A percentile compares a stretch with the other conserved stretches of the same genome.
Evolutionary conservation across 2,329 filamentous ascomycete genomes (phyloP).

Genomic region (Exophiala aquamarina): DNA sequence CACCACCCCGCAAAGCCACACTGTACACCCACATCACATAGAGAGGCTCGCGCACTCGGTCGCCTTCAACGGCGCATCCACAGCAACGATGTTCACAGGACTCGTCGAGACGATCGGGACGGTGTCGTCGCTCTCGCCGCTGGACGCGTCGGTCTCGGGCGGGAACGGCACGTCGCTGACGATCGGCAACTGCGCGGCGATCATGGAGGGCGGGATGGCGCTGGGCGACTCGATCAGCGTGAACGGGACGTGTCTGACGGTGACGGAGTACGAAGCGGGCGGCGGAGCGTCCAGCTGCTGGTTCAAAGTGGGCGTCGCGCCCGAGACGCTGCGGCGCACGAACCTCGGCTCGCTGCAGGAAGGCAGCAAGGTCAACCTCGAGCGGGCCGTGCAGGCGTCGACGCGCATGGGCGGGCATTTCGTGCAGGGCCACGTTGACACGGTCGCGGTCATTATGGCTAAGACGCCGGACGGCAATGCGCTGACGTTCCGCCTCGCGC

Average conservation of each 20-base stretch:
- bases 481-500: conserved; percentile 78
- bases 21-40: too few relatives aligned
- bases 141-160: conserved; percentile 69
- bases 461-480: conserved; percentile 85
- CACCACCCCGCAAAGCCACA: too few relatives aligned
- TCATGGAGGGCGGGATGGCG: conserved; percentile 79
- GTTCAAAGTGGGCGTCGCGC: conserved; percentile 92
- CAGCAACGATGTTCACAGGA: conserved; percentile 83
- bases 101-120: conserved; percentile 90
- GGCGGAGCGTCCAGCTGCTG: too few relatives aligned
- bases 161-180: conserved; percentile 86
- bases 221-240: conserved; percentile 92
- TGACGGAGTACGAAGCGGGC: conserved; percentile 64
- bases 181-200: conserved; percentile 71
- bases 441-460: conserved; percentile 71
- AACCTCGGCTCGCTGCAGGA: conserved; percentile 77
- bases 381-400: conserved; percentile 84
- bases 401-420: conserved; percentile 98
- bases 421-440: conserved; percentile 96
- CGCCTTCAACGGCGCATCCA: too few relatives aligned
- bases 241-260: conserved; percentile 94
- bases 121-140: conserved; percentile 75
- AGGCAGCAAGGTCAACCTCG: conserved; percentile 78
- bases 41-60: too few relatives aligned
- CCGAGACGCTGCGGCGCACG: conserved; percentile 92